Base-by-base conservation (phyloP, 345 rosid species). In the Capsella bursapastoris region DNA sequence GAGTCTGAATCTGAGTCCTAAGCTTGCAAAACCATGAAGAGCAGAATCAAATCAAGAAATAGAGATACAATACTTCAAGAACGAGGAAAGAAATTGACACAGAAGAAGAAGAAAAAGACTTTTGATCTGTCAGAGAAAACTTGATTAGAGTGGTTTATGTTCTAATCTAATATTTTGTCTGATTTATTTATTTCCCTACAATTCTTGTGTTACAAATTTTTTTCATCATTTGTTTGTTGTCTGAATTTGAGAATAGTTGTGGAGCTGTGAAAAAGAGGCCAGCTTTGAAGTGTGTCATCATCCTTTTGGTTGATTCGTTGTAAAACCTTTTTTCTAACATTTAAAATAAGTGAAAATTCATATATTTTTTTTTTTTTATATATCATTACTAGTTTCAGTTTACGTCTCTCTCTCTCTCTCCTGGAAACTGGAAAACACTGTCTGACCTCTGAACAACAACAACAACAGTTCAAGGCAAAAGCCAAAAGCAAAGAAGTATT, bases 1-100 rank as follows among this genome's bases (percentile, higher is more conserved):
- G 77, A 78, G 66, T 18, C 63, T 14, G 79, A 76, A 31, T 44
- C 74, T 31, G 74, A 60, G 64, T 51, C 40, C 5, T 51, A 32
- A 62, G 51, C 29, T 16, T 22, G 45, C 25, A 53, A 52, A 43
- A 31, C 32, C 27, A 58, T 48, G 22, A 7, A 11, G 51, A 29
- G 31, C 4, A n/a, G 47, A 71, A 11, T 14, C 27, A 0, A 48
- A 49, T 3, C 4, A 60, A 60, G 25, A 61, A 8, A 22, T n/a
- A 49, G 2, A 31, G 57, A 75, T 52, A 73, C n/a, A 15, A 22
- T 40, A 59, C 68, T 50, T 31, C 0, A 25, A 22, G 40, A 41
- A 31, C 14, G 18, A 61, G 69, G 38, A 68, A 68, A 41, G 62
- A 60, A 10, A 40, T 38, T 28, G 63, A 68, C 31, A 44, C 31